A percentile compares a stretch with the other conserved stretches of the same genome.
phyloP scores from a whole-genome alignment of 169 alveolate species.

The Eimeria acervulina region DNA sequence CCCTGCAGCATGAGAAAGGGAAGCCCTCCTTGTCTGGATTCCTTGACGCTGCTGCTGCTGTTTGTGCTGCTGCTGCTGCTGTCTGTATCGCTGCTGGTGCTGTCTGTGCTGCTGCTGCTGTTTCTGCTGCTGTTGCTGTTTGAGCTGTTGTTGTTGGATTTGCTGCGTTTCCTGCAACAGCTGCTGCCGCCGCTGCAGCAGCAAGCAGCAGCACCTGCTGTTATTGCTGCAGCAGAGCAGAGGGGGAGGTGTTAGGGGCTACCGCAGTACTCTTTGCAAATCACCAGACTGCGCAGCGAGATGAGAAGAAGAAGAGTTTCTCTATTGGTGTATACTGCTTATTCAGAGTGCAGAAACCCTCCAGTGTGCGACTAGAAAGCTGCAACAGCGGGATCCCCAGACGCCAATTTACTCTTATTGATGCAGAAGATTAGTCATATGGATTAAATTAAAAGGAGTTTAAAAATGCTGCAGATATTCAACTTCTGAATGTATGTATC shows the following conservation, averaged over 20 bases:
- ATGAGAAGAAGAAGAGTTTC: no score
- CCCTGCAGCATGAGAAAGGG: no score
- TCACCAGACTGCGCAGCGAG: no score
- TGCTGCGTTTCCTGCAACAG: background rate
- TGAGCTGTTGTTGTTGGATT: no score
- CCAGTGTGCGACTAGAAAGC: background rate
- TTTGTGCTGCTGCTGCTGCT: background rate
- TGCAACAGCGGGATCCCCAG: background rate
- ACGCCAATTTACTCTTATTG: background rate
- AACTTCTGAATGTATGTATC: background rate
- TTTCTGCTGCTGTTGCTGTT: no score
- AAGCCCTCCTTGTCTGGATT: no score
- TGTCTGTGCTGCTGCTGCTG: no score
- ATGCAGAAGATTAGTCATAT: no score
- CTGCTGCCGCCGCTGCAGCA: background rate
- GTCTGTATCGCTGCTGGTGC: background rate
- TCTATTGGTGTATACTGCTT: no score
- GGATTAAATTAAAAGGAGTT: no score
- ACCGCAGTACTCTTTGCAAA: background rate
- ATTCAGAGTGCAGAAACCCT: background rate
- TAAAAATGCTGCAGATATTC: no score
- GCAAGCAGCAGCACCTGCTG: background rate
- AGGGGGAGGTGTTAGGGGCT: background rate
- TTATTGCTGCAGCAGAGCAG: background rate
- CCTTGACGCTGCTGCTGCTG: background rate